phyloP scores from a whole-genome alignment of 805 yeast species.

The Candida michaelii region DNA sequence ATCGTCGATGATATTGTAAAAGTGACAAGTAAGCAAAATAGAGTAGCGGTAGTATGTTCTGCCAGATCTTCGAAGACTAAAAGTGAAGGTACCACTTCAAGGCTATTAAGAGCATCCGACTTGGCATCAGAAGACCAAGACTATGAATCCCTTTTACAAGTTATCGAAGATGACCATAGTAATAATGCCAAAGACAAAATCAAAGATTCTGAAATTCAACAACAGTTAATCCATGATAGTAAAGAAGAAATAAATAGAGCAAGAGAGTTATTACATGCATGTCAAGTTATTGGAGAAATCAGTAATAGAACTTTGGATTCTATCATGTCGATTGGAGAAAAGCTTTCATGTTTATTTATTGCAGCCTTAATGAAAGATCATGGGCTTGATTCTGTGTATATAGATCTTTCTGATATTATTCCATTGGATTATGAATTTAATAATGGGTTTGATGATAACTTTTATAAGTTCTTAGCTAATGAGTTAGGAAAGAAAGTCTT shows the following conservation, averaged over 20 bases:
- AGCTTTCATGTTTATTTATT: slow-evolving; percentile 86
- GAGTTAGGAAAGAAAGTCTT: slow-evolving; percentile 52
- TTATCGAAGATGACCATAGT: slow-evolving; percentile 76
- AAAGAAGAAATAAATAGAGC: slow-evolving; percentile 66
- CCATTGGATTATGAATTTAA: slow-evolving; percentile 58
- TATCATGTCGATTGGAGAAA: slow-evolving; percentile 92
- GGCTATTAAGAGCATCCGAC: slow-evolving; percentile 84
- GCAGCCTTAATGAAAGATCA: slow-evolving; percentile 79
- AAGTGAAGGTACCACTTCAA: slow-evolving; percentile 92
- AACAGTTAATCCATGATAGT: slow-evolving; percentile 58
- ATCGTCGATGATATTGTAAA: slow-evolving; percentile 85
- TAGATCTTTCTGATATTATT: slow-evolving; percentile 75
- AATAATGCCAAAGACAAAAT: slow-evolving; percentile 64
- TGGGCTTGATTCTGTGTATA: slow-evolving; percentile 74
- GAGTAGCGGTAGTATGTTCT: slow-evolving; percentile 93
- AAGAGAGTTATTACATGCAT: slow-evolving; percentile 74
- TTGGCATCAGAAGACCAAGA: slow-evolving; percentile 61
- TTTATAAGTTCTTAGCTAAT: slow-evolving; percentile 56
- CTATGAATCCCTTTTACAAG: slow-evolving; percentile 57
- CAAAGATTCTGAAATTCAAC: slow-evolving; percentile 43
- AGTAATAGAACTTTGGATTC: slow-evolving; percentile 84
- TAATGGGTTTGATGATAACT: slow-evolving; percentile 63
- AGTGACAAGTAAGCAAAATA: slow-evolving; percentile 54
- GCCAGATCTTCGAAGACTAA: slow-evolving; percentile 92
- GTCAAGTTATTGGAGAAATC: slow-evolving; percentile 89